Evolutionary conservation across 2,329 filamentous ascomycete genomes (phyloP).

Genomic region (Colletotrichum lindemuthianum): DNA sequence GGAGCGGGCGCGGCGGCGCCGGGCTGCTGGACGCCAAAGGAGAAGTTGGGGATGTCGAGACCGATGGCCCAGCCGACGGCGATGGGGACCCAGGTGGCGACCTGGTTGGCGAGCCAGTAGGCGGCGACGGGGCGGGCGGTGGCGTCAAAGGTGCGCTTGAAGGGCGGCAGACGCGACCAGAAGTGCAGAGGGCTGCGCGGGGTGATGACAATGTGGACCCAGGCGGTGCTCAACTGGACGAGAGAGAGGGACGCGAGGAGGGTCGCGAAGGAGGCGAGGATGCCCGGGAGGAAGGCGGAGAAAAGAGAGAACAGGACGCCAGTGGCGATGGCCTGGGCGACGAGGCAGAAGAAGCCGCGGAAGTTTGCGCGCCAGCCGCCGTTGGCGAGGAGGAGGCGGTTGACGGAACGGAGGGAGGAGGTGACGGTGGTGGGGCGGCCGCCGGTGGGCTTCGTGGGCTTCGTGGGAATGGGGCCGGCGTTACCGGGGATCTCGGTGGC

Average conservation of each 20-base stretch:
- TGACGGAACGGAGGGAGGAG: conserved; percentile 60
- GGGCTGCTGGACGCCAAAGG: conserved; percentile 47
- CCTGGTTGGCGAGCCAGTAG: conserved; percentile 67
- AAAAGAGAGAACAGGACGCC: conserved; percentile 56
- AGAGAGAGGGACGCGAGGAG: conserved; percentile 69
- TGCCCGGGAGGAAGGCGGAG: conserved; percentile 52
- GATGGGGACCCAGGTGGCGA: conserved; percentile 59
- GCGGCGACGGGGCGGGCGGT: conserved; percentile 74
- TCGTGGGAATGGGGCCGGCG: conserved; percentile 33
- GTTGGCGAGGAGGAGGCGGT: conserved; percentile 66
- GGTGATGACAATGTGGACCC: conserved; percentile 89
- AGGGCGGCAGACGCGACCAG: conserved; percentile 75
- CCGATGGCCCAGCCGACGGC: conserved; percentile 48
- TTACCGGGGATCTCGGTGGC: no score
- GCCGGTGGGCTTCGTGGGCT: conserved; percentile 43
- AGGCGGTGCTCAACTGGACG: conserved; percentile 76
- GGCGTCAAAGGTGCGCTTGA: conserved; percentile 71
- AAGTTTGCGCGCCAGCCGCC: conserved; percentile 74
- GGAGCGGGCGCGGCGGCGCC: conserved; percentile 51
- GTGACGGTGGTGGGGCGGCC: conserved; percentile 55
- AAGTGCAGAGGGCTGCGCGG: conserved; percentile 70
- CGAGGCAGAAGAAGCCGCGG: conserved; percentile 70
- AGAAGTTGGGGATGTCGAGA: conserved; percentile 50
- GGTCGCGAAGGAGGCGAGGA: conserved; percentile 59
- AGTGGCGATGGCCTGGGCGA: conserved; percentile 51